These are phyloP conservation scores for Coniochaeta prunicola DNA, from an alignment of 2,329 filamentous ascomycete species.

Conservation along the genomic window DNA sequence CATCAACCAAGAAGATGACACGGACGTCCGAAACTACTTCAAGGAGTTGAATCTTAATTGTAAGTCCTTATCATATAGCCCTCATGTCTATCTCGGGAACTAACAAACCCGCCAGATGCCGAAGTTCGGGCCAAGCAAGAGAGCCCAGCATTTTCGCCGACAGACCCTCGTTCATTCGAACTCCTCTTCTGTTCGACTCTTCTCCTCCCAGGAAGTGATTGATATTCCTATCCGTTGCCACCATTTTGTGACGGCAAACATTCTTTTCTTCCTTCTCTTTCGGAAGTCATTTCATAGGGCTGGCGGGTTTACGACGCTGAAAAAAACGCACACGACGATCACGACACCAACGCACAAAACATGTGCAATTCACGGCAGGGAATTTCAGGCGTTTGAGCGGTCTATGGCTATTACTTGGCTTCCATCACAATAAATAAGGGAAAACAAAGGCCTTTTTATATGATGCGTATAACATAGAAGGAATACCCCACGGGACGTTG, in stretches of 20 bases:
- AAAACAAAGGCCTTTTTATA: background rate
- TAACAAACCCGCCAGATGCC: slow-evolving; percentile 19
- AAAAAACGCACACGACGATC: background rate
- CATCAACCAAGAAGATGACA: slow-evolving; percentile 37
- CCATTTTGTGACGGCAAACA: background rate
- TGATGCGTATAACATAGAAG: background rate
- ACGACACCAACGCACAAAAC: background rate
- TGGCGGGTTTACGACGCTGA: background rate
- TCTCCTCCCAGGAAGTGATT: slow-evolving; percentile 20
- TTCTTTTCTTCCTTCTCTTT: background rate
- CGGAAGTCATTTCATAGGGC: background rate
- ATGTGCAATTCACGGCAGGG: background rate
- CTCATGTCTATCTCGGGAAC: background rate
- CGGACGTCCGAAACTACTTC: slow-evolving; percentile 43
- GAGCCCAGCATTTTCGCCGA: slow-evolving; percentile 42
- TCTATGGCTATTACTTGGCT: background rate
- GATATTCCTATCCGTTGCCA: background rate
- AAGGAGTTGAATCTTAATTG: slow-evolving; percentile 48
- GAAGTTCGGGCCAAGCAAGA: slow-evolving; percentile 40
- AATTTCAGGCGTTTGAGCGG: background rate
- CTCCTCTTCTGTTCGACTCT: slow-evolving; percentile 36
- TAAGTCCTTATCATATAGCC: slow-evolving; percentile 27
- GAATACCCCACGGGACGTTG: background rate
- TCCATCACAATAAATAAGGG: background rate
- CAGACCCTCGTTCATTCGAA: slow-evolving; percentile 38